Evolutionary conservation across 2,329 filamentous ascomycete species (phyloP).

Genomic region (Ophidiomyces ophidiicola): DNA sequence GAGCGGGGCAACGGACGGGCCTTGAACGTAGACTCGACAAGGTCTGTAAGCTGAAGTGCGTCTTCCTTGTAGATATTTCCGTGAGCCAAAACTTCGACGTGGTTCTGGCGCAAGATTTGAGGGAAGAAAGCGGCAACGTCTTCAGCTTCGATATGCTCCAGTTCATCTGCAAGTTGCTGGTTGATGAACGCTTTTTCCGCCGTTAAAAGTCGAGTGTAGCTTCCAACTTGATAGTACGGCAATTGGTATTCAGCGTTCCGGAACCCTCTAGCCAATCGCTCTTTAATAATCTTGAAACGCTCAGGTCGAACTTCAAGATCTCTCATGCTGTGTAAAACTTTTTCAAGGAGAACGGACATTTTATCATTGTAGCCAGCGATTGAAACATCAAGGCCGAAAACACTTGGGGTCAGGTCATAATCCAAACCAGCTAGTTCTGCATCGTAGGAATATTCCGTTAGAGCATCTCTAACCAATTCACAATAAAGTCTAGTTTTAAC

Average conservation of each 20-base stretch:
- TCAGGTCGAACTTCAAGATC: slow-evolving; percentile 76
- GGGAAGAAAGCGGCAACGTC: slow-evolving; percentile 67
- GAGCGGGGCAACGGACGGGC: slow-evolving; percentile 59
- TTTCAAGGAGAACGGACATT: slow-evolving; percentile 76
- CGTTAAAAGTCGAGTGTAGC: slow-evolving; percentile 69
- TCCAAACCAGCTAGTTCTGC: slow-evolving; percentile 82
- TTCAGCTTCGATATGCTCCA: slow-evolving; percentile 60
- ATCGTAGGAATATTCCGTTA: slow-evolving; percentile 91
- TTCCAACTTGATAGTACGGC: slow-evolving; percentile 76
- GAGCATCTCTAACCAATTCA: slow-evolving; percentile 72
- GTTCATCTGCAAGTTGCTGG: slow-evolving; percentile 65
- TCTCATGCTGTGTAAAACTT: slow-evolving; percentile 71
- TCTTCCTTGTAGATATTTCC: slow-evolving; percentile 94
- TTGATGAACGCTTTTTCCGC: slow-evolving; percentile 65
- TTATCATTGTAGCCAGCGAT: slow-evolving; percentile 95
- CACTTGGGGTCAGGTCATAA: slow-evolving; percentile 64
- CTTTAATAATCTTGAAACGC: slow-evolving; percentile 82
- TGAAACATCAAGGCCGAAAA: slow-evolving; percentile 61
- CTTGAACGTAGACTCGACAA: slow-evolving; percentile 66
- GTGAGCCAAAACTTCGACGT: slow-evolving; percentile 78
- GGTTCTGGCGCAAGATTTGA: slow-evolving; percentile 67
- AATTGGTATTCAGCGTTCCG: slow-evolving; percentile 81
- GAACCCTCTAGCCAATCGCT: slow-evolving; percentile 62
- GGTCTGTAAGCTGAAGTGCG: slow-evolving; percentile 68
- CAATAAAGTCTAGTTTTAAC: slow-evolving; percentile 71